These are phyloP conservation scores for Wallacemonas sp. DNA, from an alignment of 208 protist genomes.

Conservation along the genomic window DNA sequence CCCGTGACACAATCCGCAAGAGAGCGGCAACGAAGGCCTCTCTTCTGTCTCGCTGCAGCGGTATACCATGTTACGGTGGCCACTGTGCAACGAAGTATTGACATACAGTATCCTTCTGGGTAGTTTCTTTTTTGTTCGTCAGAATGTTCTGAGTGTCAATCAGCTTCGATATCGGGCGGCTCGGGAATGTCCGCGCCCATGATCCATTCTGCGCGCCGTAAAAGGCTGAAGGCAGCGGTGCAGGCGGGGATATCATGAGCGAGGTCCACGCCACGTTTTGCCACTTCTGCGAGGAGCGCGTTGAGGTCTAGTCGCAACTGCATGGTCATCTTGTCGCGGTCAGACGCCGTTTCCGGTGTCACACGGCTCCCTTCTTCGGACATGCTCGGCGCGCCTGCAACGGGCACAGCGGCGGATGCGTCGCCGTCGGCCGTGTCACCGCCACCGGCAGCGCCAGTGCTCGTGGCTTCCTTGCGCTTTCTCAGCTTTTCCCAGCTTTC, in stretches of 20 bases:
- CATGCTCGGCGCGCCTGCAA: too few species aligned
- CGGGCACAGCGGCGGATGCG: neutral
- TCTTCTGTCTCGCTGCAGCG: too few species aligned
- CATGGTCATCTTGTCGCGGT: constrained; percentile 87
- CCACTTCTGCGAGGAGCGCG: constrained; percentile 33
- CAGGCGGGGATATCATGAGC: constrained; percentile 8
- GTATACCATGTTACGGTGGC: too few species aligned
- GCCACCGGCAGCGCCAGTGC: neutral
- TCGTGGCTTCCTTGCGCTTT: constrained; percentile 52
- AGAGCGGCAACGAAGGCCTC: too few species aligned
- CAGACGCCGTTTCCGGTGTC: constrained; percentile 62
- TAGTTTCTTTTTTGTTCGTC: too few species aligned
- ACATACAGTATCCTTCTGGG: too few species aligned
- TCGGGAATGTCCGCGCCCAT: constrained; percentile 66
- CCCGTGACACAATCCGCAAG: too few species aligned
- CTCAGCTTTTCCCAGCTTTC: constrained; percentile 90
- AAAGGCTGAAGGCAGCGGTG: constrained; percentile 34
- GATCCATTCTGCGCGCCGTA: constrained; percentile 81
- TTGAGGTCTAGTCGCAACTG: constrained; percentile 83
- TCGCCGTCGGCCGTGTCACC: neutral
- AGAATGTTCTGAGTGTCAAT: too few species aligned
- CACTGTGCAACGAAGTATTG: too few species aligned
- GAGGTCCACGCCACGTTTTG: constrained; percentile 5
- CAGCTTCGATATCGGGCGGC: constrained; percentile 61
- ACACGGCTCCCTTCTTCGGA: constrained; percentile 25